A percentile compares a stretch with the other conserved stretches of the same genome.
phyloP scores from a whole-genome alignment of 495 filamentous ascomycete species.

The Apiosordaria backusii region DNA sequence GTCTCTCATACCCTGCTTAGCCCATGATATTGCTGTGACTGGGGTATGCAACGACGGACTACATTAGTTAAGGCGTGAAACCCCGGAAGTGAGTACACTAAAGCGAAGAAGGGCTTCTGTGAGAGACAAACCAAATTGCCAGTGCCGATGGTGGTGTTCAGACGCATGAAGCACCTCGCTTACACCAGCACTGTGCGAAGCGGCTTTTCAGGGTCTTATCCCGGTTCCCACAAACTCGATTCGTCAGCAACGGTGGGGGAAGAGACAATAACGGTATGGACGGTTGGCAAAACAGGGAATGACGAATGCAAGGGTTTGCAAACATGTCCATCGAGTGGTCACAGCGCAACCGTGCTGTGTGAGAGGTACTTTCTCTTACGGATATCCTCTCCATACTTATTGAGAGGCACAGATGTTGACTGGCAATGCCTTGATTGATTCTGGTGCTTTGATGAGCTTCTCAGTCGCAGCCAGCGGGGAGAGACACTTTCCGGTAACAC shows the following conservation, averaged over 20 bases:
- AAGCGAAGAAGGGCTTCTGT: too few relatives aligned
- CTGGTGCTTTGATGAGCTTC: too few relatives aligned
- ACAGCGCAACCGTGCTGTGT: neutral
- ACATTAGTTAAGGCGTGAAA: too few relatives aligned
- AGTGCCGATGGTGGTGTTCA: too few relatives aligned
- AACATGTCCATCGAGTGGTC: neutral
- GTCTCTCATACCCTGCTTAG: too few relatives aligned
- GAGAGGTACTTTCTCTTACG: neutral
- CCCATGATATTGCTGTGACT: too few relatives aligned
- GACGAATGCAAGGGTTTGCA: neutral
- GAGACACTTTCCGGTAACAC: neutral
- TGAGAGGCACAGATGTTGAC: neutral
- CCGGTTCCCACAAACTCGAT: neutral
- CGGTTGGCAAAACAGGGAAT: constrained; percentile 5
- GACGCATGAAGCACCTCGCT: neutral
- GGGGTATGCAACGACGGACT: too few relatives aligned
- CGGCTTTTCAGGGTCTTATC: constrained; percentile 3
- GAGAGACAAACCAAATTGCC: too few relatives aligned
- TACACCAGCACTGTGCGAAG: neutral
- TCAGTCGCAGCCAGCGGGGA: too few relatives aligned
- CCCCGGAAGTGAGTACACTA: too few relatives aligned
- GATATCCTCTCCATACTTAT: neutral
- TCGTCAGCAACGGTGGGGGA: neutral
- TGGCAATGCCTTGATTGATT: neutral
- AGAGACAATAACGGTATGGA: neutral